Evolutionary conservation across 2,329 filamentous ascomycete species (phyloP).

Genomic region (Diaporthe destruens): DNA sequence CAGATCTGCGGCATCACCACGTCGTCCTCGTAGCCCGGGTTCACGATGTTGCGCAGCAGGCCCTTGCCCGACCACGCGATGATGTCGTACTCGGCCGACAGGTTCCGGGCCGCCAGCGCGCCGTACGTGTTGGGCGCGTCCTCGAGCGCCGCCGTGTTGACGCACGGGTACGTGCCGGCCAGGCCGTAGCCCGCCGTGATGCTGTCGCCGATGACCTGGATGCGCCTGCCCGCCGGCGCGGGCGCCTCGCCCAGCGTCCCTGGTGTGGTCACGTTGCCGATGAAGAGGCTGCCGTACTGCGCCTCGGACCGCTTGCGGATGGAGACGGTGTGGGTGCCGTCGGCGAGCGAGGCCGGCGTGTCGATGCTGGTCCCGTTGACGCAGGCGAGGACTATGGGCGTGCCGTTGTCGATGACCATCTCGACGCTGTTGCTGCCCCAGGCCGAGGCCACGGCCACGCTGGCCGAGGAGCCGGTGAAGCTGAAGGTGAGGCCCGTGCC

Average conservation of each 20-base stretch:
- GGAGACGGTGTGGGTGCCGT: conserved; percentile 53
- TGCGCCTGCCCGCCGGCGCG: conserved; percentile 49
- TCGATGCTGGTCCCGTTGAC: conserved; percentile 49
- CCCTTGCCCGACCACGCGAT: conserved; percentile 61
- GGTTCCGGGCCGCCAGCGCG: conserved; percentile 55
- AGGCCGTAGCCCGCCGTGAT: conserved; percentile 60
- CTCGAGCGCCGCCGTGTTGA: conserved; percentile 54
- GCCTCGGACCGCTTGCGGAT: conserved; percentile 56
- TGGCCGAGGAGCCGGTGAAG: conserved; percentile 56
- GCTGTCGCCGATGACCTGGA: conserved; percentile 60
- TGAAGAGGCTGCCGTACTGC: conserved; percentile 50
- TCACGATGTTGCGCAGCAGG: conserved; percentile 55
- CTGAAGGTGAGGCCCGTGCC: conserved; percentile 57
- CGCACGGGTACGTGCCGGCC: conserved; percentile 55
- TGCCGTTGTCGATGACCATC: conserved; percentile 51
- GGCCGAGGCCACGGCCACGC: conserved; percentile 50
- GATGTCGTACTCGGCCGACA: conserved; percentile 57
- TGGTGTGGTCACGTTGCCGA: conserved; percentile 47
- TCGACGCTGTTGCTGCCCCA: conserved; percentile 51
- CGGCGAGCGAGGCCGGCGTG: conserved; percentile 48
- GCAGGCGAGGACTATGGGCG: conserved; percentile 47
- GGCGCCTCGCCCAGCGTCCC: conserved; percentile 24
- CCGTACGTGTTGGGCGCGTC: conserved; percentile 58
- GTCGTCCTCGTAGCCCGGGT: conserved; percentile 47
- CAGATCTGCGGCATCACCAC: conserved; percentile 56